Evolutionary conservation across 768 basidiomycete species (phyloP).

Genomic region (Podaxis carcinomalis): DNA sequence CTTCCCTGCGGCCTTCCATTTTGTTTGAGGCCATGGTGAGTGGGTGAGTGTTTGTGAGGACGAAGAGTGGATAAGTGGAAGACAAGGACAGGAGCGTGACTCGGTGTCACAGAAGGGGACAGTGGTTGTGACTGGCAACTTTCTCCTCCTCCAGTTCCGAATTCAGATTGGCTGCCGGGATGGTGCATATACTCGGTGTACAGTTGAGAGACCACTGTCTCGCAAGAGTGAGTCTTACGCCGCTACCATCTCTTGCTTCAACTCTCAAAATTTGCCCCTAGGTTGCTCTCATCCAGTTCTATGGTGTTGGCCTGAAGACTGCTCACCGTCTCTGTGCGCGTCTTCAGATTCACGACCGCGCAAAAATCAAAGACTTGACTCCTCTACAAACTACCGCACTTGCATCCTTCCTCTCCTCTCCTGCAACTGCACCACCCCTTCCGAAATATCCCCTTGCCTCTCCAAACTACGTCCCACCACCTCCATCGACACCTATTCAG

Average conservation of each 20-base stretch:
- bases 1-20: constrained; percentile 82
- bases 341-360: constrained; percentile 84
- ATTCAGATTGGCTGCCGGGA: constrained; percentile 23
- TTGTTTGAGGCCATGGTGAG: constrained; percentile 67
- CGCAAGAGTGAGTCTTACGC: constrained; percentile 56
- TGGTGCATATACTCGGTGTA: constrained; percentile 88
- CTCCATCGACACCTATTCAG: constrained; percentile 34
- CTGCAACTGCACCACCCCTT: constrained; percentile 66
- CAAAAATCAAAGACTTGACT: constrained; percentile 77
- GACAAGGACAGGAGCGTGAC: neutral
- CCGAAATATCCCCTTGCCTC: constrained; percentile 65
- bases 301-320: constrained; percentile 77
- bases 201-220: constrained; percentile 73
- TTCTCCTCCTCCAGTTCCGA: constrained; percentile 3
- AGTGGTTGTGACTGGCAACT: constrained; percentile 5
- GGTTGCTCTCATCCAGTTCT: constrained; percentile 89
- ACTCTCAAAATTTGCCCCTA: constrained; percentile 25
- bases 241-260: neutral
- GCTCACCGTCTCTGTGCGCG: constrained; percentile 85
- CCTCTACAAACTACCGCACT: constrained; percentile 86
- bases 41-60: constrained; percentile 6
- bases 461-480: constrained; percentile 44
- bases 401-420: constrained; percentile 92
- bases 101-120: constrained; percentile 21
- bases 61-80: neutral